A percentile compares a stretch with the other conserved stretches of the same genome.
Conservation (phyloP, 768 basidiomycete species). For the Mycena alexandri region DNA sequence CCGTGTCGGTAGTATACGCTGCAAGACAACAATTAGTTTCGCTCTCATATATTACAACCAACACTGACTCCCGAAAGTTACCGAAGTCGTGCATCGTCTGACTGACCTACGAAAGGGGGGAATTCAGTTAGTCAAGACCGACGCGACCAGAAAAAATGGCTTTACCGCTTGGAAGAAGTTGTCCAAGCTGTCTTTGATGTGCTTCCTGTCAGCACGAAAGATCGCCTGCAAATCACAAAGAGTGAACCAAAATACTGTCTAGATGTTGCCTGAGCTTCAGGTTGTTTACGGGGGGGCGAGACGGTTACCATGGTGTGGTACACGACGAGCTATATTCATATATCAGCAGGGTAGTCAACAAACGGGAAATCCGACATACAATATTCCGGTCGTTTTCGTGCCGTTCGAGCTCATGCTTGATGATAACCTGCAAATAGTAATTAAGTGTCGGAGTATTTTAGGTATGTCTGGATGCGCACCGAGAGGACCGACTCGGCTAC, state of each 20-base stretch:
- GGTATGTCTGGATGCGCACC: constrained; percentile 10
- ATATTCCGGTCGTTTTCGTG: constrained; percentile 42
- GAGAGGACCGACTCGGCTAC: constrained; percentile 32
- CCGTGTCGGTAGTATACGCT: constrained; percentile 41
- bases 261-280: neutral
- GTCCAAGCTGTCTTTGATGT: constrained; percentile 23
- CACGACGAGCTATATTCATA: constrained; percentile 23
- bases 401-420: constrained; percentile 38
- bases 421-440: constrained; percentile 29
- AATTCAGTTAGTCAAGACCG: neutral
- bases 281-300: too few species aligned
- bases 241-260: constrained; percentile 37
- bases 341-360: neutral
- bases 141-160: neutral
- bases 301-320: constrained; percentile 40
- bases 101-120: neutral
- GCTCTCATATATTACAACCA: neutral
- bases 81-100: constrained; percentile 37
- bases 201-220: constrained; percentile 32
- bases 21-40: neutral
- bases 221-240: constrained; percentile 36
- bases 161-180: constrained; percentile 28
- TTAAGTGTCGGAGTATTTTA: neutral
- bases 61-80: constrained; percentile 42
- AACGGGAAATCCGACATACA: constrained; percentile 10